Percentiles rank a stretch among this genome's conserved stretches.
Evolutionary conservation across 2,329 filamentous ascomycete genomes (phyloP).

Genomic region (Ophiosphaerella herpotricha): DNA sequence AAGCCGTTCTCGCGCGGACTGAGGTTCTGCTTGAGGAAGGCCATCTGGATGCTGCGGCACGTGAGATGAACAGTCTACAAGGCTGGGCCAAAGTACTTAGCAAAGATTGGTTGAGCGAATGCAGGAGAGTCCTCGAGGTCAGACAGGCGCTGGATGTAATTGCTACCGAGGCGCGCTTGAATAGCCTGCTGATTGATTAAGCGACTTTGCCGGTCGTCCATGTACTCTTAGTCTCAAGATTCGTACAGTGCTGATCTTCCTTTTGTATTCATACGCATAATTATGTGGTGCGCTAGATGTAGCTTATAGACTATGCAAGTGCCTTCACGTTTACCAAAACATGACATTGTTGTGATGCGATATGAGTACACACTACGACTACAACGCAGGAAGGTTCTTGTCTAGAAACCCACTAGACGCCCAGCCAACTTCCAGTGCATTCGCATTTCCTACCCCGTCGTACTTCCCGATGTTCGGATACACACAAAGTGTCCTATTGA

Average conservation of each 20-base stretch:
- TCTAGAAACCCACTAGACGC: no score
- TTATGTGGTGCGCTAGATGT: conserved; percentile 8
- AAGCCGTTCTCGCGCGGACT: conserved; percentile 87
- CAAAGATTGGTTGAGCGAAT: conserved; percentile 90
- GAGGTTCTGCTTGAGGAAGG: conserved; percentile 92
- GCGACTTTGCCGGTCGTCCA: background rate
- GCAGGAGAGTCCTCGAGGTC: conserved; percentile 90
- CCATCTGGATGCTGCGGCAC: conserved; percentile 84
- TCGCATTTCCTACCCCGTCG: background rate
- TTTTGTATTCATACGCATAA: conserved; percentile 11
- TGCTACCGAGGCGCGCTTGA: conserved; percentile 84
- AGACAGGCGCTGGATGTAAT: conserved; percentile 96
- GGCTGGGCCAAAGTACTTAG: conserved; percentile 97
- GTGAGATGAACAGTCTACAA: conserved; percentile 90
- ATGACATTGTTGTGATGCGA: no score
- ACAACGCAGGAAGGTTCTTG: no score
- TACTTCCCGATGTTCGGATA: background rate
- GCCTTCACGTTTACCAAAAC: conserved; percentile 3
- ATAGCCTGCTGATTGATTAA: conserved; percentile 82
- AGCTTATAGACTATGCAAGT: conserved; percentile 11
- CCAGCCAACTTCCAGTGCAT: no score
- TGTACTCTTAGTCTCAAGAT: conserved; percentile 3
- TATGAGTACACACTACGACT: no score
- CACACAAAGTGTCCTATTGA: background rate
- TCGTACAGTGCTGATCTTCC: conserved; percentile 3